Evolutionary conservation across 306 rosid species (phyloP), one percentile per base, ranked within the genome.

Genomic region (Herpetospermum pedunculosum): DNA sequence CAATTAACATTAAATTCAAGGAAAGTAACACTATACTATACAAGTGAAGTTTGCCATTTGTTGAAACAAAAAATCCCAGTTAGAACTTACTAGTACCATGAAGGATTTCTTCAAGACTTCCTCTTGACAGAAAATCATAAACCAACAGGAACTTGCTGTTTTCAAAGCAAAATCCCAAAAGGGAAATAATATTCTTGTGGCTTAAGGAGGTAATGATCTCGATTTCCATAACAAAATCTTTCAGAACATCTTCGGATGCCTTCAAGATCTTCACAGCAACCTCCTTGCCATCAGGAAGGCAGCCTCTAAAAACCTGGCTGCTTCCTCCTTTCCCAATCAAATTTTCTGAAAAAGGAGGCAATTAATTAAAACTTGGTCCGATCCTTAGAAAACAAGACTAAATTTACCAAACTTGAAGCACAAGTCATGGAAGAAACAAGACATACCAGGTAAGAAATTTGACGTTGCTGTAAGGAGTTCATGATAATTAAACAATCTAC

Each of bases 71-170:
- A 72, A 34, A 1, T 7, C 64, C 13, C 5, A 52, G 8, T 52
- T 37, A 25, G 49, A n/a, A 38, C 57, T 41, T 47, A 4, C 19
- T 14, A 63, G 52, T 85, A 91, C 99, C 99, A 38, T 91, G 91
- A 75, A 94, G 88, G 70, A 88, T 94, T 88, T 94, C 99, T 84
- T 91, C 99, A 28, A 94, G 99, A 85, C 97, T 89, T 86, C 99
- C 99, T 83, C 96, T 84, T 76, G 91, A 85, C 71, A 94, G 79
- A 78, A 95, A 88, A 85, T 95, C 96, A 77, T 95, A 95, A 73
- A 91, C 96, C 80, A 95, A 80, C 81, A 95, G 90, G 81, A 95
- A 90, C 77, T 89, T 88, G 49, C 76, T 86, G 43, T 85, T 87
- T 78, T 95, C 99, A 67, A 91, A 88, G 84, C 96, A 95, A 87